A percentile compares a stretch with the other conserved stretches of the same genome.
phyloP scores from a whole-genome alignment of 495 filamentous ascomycete genomes.

The Aspergillus ellipticus region DNA sequence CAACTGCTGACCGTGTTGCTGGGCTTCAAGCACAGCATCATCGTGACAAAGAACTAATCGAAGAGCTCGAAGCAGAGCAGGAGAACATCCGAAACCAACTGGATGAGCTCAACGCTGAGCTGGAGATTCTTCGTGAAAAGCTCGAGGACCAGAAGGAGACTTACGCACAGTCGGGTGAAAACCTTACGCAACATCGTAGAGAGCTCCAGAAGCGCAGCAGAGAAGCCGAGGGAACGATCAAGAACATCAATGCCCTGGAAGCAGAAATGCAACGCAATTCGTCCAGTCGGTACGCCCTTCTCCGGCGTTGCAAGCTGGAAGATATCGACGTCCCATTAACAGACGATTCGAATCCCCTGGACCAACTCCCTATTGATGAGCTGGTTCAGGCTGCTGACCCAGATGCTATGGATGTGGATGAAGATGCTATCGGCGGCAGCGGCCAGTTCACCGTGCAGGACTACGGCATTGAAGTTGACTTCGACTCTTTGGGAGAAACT shows the following conservation, averaged over 20 bases:
- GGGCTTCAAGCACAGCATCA: slow-evolving; percentile 61
- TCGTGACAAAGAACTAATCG: slow-evolving; percentile 61
- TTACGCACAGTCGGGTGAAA: slow-evolving; percentile 65
- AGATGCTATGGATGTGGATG: slow-evolving; percentile 87
- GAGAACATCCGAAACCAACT: slow-evolving; percentile 67
- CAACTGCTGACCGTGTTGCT: slow-evolving; percentile 66
- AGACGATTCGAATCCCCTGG: slow-evolving; percentile 68
- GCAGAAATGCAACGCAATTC: slow-evolving; percentile 78
- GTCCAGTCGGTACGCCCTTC: slow-evolving; percentile 73
- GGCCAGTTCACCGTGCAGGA: slow-evolving; percentile 61
- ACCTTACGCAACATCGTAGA: slow-evolving; percentile 72
- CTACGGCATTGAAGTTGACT: slow-evolving; percentile 91
- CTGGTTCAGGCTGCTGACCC: slow-evolving; percentile 61
- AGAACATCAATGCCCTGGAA: slow-evolving; percentile 73
- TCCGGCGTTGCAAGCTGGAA: slow-evolving; percentile 89
- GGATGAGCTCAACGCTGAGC: slow-evolving; percentile 67
- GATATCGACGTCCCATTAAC: slow-evolving; percentile 82
- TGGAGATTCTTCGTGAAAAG: slow-evolving; percentile 69
- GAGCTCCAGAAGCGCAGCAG: slow-evolving; percentile 82
- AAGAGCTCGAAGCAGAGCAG: slow-evolving; percentile 69
- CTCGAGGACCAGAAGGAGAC: slow-evolving; percentile 64
- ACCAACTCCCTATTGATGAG: slow-evolving; percentile 84
- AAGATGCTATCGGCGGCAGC: slow-evolving; percentile 45
- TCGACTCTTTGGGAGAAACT: slow-evolving; percentile 80
- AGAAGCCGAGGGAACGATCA: slow-evolving; percentile 74